Percentiles rank a stretch among this genome's conserved stretches.
Conservation (phyloP, 2,329 filamentous ascomycete genomes). For the Apiospora aurea region DNA sequence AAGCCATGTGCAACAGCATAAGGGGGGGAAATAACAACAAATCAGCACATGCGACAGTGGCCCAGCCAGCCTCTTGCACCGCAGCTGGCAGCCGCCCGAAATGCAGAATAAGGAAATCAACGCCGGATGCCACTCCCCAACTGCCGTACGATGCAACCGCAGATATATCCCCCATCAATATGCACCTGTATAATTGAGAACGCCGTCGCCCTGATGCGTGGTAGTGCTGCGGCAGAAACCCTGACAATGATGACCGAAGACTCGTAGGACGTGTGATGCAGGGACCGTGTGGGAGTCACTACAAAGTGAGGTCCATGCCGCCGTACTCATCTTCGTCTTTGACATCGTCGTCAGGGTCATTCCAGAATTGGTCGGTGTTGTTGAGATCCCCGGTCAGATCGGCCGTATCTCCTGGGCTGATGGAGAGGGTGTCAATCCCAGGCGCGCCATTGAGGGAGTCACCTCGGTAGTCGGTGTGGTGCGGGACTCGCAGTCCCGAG, state of each 20-base stretch:
- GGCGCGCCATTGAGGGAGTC: conserved; percentile 68
- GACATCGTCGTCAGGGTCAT: conserved; percentile 77
- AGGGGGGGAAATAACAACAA: background rate
- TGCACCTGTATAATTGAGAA: conserved; percentile 17
- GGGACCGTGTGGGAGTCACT: background rate
- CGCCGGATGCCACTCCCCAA: background rate
- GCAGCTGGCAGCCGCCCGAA: background rate
- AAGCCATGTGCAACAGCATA: background rate
- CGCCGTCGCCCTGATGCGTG: conserved; percentile 11
- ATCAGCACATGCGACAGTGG: conserved; percentile 2
- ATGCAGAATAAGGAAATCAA: conserved; percentile 10
- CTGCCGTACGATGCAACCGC: conserved; percentile 17
- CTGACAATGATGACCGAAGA: background rate
- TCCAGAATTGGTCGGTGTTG: conserved; percentile 66
- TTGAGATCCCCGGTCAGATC: conserved; percentile 54
- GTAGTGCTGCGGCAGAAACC: background rate
- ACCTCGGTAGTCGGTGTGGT: conserved; percentile 90
- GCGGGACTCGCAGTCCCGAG: conserved; percentile 87
- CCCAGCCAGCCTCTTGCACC: conserved; percentile 3
- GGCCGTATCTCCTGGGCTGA: conserved; percentile 58
- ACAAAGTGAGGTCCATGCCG: conserved; percentile 21
- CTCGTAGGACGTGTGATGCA: conserved; percentile 34
- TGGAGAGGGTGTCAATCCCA: conserved; percentile 52
- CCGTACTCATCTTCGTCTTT: conserved; percentile 92
- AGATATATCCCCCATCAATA: conserved; percentile 3